phyloP scores from a whole-genome alignment of 148 eudicot genomes.

The Beta vulgaris region DNA sequence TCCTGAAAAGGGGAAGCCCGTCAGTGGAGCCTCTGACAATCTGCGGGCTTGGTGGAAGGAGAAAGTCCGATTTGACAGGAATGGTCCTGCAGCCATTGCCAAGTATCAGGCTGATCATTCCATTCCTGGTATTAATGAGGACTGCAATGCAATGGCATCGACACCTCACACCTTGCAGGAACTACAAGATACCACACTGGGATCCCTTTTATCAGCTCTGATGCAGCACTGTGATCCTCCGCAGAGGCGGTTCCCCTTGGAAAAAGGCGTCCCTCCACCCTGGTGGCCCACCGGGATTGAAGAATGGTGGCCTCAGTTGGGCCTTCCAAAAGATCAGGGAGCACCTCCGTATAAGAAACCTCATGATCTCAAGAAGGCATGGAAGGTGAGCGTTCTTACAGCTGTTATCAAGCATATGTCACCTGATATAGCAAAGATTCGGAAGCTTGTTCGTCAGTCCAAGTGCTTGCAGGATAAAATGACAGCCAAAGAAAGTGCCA shows the following conservation, averaged over 20 bases:
- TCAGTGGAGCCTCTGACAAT: slow-evolving; percentile 61
- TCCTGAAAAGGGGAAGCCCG: slow-evolving; percentile 61
- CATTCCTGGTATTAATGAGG: slow-evolving; percentile 37
- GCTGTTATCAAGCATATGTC: slow-evolving; percentile 63
- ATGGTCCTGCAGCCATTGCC: slow-evolving; percentile 57
- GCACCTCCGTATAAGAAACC: slow-evolving; percentile 59
- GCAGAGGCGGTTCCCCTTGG: slow-evolving; percentile 59
- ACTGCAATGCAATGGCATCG: slow-evolving; percentile 27
- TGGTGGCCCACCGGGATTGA: slow-evolving; percentile 64
- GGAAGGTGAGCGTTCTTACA: slow-evolving; percentile 54
- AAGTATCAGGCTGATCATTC: slow-evolving; percentile 50
- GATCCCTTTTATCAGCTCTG: slow-evolving; percentile 54
- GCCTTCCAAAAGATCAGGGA: slow-evolving; percentile 50
- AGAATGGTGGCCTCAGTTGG: slow-evolving; percentile 56
- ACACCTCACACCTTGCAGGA: slow-evolving; percentile 53
- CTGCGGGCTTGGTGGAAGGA: slow-evolving; percentile 72
- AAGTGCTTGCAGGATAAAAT: slow-evolving; percentile 61
- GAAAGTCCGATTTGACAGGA: slow-evolving; percentile 54
- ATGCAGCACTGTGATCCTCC: slow-evolving; percentile 69
- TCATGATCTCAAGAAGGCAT: slow-evolving; percentile 54
- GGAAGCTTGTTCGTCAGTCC: slow-evolving; percentile 57
- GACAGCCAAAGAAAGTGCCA: slow-evolving; percentile 59
- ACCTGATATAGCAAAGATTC: slow-evolving; percentile 53
- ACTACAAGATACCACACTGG: slow-evolving; percentile 63
- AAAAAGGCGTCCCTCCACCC: slow-evolving; percentile 59